Base-by-base conservation (phyloP, 139 green algal genomes). In the Mesotaenium endlicherianum region DNA sequence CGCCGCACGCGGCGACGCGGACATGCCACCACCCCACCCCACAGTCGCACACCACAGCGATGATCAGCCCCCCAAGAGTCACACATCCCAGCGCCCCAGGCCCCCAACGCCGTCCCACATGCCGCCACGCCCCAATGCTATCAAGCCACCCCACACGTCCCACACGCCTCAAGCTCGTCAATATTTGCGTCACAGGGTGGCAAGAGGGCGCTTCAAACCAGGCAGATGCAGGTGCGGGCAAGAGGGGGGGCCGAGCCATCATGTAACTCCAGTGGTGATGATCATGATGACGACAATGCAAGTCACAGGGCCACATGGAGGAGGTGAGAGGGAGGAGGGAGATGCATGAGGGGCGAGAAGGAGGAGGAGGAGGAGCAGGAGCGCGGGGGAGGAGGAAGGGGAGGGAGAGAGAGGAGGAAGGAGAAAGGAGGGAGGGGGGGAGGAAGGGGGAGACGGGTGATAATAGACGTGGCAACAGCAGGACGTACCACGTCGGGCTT, bases 401-500 rank as follows among this genome's bases (percentile, higher is more conserved):
- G 20, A 64, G 20, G 53, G 26, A 64, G 53, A 64, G 53, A 26
- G 53, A 64, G 50, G 50, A 64, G 50, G 50, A 64, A 64, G 50
- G 50, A 64, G 50, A 64, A 64, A 64, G 50, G 20, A 26, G 50
- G 50, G 26, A 64, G 50, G 50, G 50, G 50, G 50, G 50, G 20
- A 64, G 20, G 50, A 26, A 64, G 50, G 50, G 50, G 50, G 43
- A 38, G 60, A 11, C 36, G 41, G 20, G 60, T 47, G 60, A 14
- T 36, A 38, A 72, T 36, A 72, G 60, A 72, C 36, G 60, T 47
- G 60, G 43, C 36, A 38, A 72, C 36, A 72, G n/a, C n/a, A n/a
- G 34, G 5, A 87, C 77, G 20, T 43, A 89, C 75, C 2, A 90
- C 86, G 58, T 90, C 72, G 6, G 87, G 57, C 59, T 90, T 90